Evolutionary conservation across 2,329 filamentous ascomycete species (phyloP), one percentile per base, ranked within the genome.

Genomic region (Sporothrix globosa): DNA sequence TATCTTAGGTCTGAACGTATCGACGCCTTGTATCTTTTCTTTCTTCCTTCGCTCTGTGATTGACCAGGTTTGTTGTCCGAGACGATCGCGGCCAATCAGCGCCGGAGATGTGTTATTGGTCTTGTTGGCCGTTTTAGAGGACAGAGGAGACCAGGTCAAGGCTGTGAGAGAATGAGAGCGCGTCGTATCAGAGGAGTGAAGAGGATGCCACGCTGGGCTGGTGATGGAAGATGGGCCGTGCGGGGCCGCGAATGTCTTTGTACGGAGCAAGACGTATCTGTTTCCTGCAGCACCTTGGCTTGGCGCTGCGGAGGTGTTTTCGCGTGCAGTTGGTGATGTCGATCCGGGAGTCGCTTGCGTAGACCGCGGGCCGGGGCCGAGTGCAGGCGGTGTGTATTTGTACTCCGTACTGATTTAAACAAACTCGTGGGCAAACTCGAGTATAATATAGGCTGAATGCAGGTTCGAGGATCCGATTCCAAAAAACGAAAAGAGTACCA

Each of bases 291-390:
- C 48, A 50, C 65, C 65, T 30, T 41, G 65, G 46, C 65, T 67
- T 67, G 65, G 65, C 65, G 19, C 46, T 53, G 30, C 65, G 65
- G 63, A 41, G 46, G 65, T 53, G 44, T 39, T 39, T 50, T 53
- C n/a, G 48, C 27, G 50, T 53, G 65, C 61, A 66, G 44, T 17
- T 50, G 50, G 48, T n/a, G 65, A 54, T 52, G 65, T 41, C 60
- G 60, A 65, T 48, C 41, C 60, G 60, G 60, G 39, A 19, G 27
- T 41, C 27, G 27, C 30, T 39, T 58, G 54, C 54, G 19, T 21
- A n/a, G 30, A 58, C 54, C 27, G 54, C 30, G 54, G 54, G 41
- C 54, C 54, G 30, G 30, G 60, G 60, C 41, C n/a, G 30, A 66
- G 13, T 27, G 63, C 27, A 60, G 56, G 56, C 34, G 56, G 34